phyloP scores from a whole-genome alignment of 768 basidiomycete species.

The Boletus barrowsii region DNA sequence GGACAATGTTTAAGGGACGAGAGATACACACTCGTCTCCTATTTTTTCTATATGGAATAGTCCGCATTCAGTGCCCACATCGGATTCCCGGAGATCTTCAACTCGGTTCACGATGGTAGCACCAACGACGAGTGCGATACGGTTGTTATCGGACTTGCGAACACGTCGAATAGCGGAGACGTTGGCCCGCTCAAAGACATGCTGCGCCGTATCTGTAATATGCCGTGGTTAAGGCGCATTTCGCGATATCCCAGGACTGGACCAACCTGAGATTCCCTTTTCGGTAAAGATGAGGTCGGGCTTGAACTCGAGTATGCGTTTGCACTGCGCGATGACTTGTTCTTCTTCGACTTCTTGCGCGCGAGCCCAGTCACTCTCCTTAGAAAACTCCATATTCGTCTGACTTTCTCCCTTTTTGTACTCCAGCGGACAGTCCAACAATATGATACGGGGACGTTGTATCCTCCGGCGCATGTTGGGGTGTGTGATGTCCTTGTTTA shows the following conservation, averaged over 20 bases:
- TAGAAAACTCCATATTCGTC: constrained; percentile 97
- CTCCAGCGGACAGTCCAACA: constrained; percentile 94
- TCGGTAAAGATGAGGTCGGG: constrained; percentile 95
- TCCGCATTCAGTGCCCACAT: constrained; percentile 91
- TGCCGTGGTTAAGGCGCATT: neutral
- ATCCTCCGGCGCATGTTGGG: constrained; percentile 94
- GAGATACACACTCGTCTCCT: constrained; percentile 73
- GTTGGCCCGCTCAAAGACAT: constrained; percentile 81
- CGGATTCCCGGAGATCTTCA: constrained; percentile 89
- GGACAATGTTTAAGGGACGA: neutral
- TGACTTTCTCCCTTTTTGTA: constrained; percentile 99
- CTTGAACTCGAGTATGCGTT: constrained; percentile 86
- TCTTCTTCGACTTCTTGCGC: constrained; percentile 96
- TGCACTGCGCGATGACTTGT: constrained; percentile 85
- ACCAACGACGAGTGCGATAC: constrained; percentile 91
- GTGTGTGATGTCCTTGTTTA: constrained; percentile 99
- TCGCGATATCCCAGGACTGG: neutral
- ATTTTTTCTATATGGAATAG: constrained; percentile 96
- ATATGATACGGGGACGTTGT: constrained; percentile 79
- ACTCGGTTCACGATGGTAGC: constrained; percentile 97
- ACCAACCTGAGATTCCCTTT: constrained; percentile 92
- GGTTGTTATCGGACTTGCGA: constrained; percentile 98
- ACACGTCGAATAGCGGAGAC: constrained; percentile 94
- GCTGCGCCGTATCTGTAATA: constrained; percentile 81
- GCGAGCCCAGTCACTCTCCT: constrained; percentile 91